Conservation (phyloP, 1,284 basidiomycete species). For the Trichosporon coremiiforme region DNA sequence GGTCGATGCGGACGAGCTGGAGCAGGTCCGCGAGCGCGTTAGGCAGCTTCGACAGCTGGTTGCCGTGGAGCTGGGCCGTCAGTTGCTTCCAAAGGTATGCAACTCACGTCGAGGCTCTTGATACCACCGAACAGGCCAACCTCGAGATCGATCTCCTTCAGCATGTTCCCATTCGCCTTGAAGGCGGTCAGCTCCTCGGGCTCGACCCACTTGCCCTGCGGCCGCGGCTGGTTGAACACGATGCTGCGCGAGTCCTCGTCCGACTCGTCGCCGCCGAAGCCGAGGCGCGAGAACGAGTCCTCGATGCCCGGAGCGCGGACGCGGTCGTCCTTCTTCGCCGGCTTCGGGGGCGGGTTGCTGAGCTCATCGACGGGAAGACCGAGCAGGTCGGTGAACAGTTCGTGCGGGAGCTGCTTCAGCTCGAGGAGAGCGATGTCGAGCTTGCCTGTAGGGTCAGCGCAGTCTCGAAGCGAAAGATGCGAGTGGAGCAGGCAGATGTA, state of each 20-base stretch:
- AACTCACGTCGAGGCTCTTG: slow-evolving; percentile 50
- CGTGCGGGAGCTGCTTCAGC: slow-evolving; percentile 43
- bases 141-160: slow-evolving; percentile 48
- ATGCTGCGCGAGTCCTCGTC: slow-evolving; percentile 23
- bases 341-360: slow-evolving; percentile 33
- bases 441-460: slow-evolving; percentile 37
- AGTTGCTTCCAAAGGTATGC: background rate
- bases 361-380: slow-evolving; percentile 44
- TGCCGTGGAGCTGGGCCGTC: slow-evolving; percentile 41
- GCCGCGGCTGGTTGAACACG: slow-evolving; percentile 35
- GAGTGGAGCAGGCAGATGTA: no score
- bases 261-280: slow-evolving; percentile 25
- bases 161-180: slow-evolving; percentile 42
- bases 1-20: slow-evolving; percentile 45
- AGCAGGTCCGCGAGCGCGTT: slow-evolving; percentile 52
- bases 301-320: slow-evolving; percentile 9
- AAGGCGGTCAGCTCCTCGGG: slow-evolving; percentile 50
- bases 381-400: slow-evolving; percentile 50
- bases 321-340: slow-evolving; percentile 4
- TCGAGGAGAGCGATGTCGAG: slow-evolving; percentile 48
- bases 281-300: slow-evolving; percentile 14
- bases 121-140: slow-evolving; percentile 54
- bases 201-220: slow-evolving; percentile 41
- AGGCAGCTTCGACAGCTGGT: slow-evolving; percentile 44
- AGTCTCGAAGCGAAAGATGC: background rate